A percentile compares a stretch with the other conserved stretches of the same genome.
Conservation (phyloP, 163 green algal genomes). For the Scenedesmus sp. region DNA sequence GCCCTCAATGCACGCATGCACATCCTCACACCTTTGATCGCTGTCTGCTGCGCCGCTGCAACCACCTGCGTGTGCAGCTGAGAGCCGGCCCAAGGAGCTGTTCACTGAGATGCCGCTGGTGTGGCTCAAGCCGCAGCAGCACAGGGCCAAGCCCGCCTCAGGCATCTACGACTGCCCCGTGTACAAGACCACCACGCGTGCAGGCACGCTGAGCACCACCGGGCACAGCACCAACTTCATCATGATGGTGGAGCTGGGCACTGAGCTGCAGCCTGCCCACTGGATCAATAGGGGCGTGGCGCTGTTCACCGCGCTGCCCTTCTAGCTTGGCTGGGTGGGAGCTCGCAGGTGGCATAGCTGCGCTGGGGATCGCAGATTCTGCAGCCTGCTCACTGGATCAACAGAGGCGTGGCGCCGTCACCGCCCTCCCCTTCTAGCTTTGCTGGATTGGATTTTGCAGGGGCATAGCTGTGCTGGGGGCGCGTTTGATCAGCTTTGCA, state of each 20-base stretch:
- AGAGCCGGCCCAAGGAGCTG: constrained; percentile 88
- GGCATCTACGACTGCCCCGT: constrained; percentile 84
- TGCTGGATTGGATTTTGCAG: too few relatives aligned
- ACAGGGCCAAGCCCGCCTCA: constrained; percentile 51
- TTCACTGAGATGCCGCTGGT: constrained; percentile 87
- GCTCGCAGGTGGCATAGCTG: too few relatives aligned
- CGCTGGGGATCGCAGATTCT: too few relatives aligned
- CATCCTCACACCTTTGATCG: neutral
- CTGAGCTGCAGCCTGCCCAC: constrained; percentile 58
- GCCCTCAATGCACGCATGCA: too few relatives aligned
- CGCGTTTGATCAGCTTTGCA: too few relatives aligned
- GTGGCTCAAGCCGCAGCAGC: constrained; percentile 75
- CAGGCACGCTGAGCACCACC: constrained; percentile 86
- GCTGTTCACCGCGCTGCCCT: constrained; percentile 81
- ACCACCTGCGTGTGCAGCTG: constrained; percentile 37
- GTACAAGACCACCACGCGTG: constrained; percentile 87
- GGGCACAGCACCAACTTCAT: constrained; percentile 90
- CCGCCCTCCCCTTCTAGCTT: too few relatives aligned
- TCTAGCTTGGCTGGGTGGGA: constrained; percentile 44
- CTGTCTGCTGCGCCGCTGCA: neutral
- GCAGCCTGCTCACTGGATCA: too few relatives aligned
- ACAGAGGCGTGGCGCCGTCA: too few relatives aligned
- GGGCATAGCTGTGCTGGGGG: too few relatives aligned
- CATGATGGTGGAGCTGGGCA: constrained; percentile 80
- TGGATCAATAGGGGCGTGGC: constrained; percentile 86